Percentiles rank a stretch among this genome's conserved stretches.
These are phyloP conservation scores for Nemania abortiva DNA, from an alignment of 2,329 filamentous ascomycete genomes.

Conservation along the genomic window DNA sequence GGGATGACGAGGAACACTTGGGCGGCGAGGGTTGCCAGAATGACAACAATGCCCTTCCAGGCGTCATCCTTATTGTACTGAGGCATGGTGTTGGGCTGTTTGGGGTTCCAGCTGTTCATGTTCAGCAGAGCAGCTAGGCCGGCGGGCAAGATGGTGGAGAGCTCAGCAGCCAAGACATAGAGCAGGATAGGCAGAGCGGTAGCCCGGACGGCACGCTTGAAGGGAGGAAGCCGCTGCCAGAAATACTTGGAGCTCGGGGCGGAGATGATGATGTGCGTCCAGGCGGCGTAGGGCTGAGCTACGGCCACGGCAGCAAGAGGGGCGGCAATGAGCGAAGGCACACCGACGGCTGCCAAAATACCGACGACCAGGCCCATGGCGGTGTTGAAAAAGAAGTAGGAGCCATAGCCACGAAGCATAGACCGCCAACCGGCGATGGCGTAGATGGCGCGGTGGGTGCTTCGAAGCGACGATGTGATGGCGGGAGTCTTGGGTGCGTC, in stretches of 20 bases:
- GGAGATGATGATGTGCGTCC: conserved; percentile 89
- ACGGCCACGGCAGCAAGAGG: conserved; percentile 71
- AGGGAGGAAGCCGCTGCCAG: conserved; percentile 76
- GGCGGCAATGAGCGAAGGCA: conserved; percentile 62
- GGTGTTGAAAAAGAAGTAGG: conserved; percentile 57
- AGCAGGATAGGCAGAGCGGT: conserved; percentile 76
- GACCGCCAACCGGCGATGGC: conserved; percentile 73
- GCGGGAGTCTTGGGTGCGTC: conserved; percentile 53
- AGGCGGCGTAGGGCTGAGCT: conserved; percentile 77
- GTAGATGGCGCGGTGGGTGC: conserved; percentile 67
- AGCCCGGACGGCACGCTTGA: conserved; percentile 73
- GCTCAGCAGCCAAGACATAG: conserved; percentile 68
- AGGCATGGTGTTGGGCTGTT: conserved; percentile 55
- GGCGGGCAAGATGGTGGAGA: conserved; percentile 62
- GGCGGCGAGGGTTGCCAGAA: conserved; percentile 61
- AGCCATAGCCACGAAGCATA: conserved; percentile 76
- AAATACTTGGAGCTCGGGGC: conserved; percentile 72
- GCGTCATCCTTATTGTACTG: conserved; percentile 54
- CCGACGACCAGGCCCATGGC: conserved; percentile 55
- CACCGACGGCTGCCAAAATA: conserved; percentile 57
- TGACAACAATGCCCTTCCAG: conserved; percentile 62
- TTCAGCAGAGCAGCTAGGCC: conserved; percentile 61
- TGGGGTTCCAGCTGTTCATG: conserved; percentile 57
- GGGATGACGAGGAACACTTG: conserved; percentile 78
- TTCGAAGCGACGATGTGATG: conserved; percentile 65